Percentiles rank a stretch among this genome's conserved stretches.
Conservation (phyloP, 2,329 filamentous ascomycete species). For the Xylariaceae sp. region DNA sequence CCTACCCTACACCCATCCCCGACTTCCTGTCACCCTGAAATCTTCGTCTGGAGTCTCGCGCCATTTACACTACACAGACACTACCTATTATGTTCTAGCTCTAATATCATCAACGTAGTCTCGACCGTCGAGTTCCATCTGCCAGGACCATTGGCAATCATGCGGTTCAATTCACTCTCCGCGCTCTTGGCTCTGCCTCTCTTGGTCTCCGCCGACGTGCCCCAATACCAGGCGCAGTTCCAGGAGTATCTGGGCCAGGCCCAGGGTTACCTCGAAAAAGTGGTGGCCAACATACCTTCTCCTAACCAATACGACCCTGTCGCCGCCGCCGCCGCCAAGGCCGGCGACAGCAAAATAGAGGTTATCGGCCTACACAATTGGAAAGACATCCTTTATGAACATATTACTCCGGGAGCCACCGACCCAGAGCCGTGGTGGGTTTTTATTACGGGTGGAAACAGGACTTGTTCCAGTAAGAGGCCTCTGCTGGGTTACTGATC, state of each 20-base stretch:
- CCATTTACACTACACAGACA: not conserved
- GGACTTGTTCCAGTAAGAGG: constrained; percentile 62
- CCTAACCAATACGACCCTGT: constrained; percentile 38
- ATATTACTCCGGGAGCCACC: constrained; percentile 53
- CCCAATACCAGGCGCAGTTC: constrained; percentile 57
- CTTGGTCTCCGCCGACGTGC: constrained; percentile 48
- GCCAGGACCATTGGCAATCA: constrained; percentile 32
- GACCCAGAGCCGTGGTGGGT: constrained; percentile 72
- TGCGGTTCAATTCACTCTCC: constrained; percentile 53
- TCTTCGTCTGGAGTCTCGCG: too few relatives aligned
- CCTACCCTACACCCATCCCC: not conserved
- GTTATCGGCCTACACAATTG: constrained; percentile 64
- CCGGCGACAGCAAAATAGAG: constrained; percentile 47
- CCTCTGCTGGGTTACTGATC: not conserved
- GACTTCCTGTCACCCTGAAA: too few relatives aligned
- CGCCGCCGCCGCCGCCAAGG: constrained; percentile 45
- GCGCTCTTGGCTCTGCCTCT: constrained; percentile 51
- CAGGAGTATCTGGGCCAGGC: constrained; percentile 59
- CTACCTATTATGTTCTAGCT: constrained; percentile 3
- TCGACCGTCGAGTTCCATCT: not conserved
- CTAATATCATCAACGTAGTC: constrained; percentile 13
- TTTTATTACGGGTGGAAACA: constrained; percentile 68
- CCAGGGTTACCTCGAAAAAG: constrained; percentile 47
- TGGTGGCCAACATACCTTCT: constrained; percentile 48
- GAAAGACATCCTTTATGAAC: constrained; percentile 60